Conservation (phyloP, 2,329 filamentous ascomycete genomes). For the Pseudophaeomoniella oleicola region DNA sequence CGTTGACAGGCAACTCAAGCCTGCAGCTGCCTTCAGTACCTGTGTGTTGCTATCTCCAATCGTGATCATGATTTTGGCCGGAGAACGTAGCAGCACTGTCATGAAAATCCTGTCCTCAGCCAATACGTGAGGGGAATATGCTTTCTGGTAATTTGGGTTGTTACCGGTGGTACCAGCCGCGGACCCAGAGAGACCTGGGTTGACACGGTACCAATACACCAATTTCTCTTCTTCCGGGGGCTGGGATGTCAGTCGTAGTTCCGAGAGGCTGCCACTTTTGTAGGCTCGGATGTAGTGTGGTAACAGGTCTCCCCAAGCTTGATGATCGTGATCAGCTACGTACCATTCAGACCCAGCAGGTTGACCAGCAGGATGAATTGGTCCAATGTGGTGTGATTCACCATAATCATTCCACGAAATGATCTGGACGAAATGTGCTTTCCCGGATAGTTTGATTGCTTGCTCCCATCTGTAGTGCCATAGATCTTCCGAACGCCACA, state of each 20-base stretch:
- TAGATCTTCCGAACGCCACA: constrained; percentile 28
- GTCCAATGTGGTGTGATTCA: constrained; percentile 41
- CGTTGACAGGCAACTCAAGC: constrained; percentile 18
- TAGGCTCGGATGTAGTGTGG: constrained; percentile 37
- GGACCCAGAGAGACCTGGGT: constrained; percentile 16
- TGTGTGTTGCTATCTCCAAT: constrained; percentile 14
- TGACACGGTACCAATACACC: constrained; percentile 20
- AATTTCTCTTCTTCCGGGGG: constrained; percentile 13
- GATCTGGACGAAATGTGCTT: constrained; percentile 29
- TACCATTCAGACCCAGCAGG: constrained; percentile 35
- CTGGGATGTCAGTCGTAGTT: constrained; percentile 18
- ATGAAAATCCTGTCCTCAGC: constrained; percentile 20
- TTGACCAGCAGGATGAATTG: constrained; percentile 29
- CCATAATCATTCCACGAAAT: constrained; percentile 45
- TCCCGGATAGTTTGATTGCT: constrained; percentile 29
- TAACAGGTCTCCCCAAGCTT: constrained; percentile 33
- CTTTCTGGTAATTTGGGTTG: constrained; percentile 14
- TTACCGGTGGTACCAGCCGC: constrained; percentile 20
- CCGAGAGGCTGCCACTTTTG: constrained; percentile 19
- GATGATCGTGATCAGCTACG: constrained; percentile 33
- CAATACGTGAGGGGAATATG: constrained; percentile 12
- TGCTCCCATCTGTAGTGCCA: constrained; percentile 29
- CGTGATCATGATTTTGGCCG: constrained; percentile 15
- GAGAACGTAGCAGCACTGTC: constrained; percentile 13
- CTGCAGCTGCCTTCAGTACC: constrained; percentile 11